Evolutionary conservation across 805 yeast species (phyloP), one percentile per base, ranked within the genome.

Genomic region (Candida incommunis): DNA sequence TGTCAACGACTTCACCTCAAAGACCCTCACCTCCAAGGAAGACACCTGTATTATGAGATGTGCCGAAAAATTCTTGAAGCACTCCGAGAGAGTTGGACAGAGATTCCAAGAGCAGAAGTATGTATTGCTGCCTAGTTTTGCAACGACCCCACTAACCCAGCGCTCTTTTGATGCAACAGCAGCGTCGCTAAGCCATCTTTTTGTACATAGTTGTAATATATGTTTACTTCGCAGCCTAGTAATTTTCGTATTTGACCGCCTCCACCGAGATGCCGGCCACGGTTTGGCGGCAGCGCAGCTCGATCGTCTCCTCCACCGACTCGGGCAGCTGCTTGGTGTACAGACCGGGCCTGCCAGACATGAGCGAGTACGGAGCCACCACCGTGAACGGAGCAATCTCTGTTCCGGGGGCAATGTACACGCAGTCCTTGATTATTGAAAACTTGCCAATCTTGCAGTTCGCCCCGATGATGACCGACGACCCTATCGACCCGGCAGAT

Each of bases 31-130:
- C 50, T 65, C 78, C 58, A 85, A 82, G 71, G 99, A 92, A 67
- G 78, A 78, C 53, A 59, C 78, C 22, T 92, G 99, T 69, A 76
- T 92, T 50, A 71, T 77, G 72, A 83, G 82, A 66, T 92, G 99
- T 66, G 82, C 96, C 43, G 97, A 90, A 67, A 92, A 92, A 73
- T 92, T 92, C 77, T 75, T 92, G 71, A 92, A 92, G 65, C 97
- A 90, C 72, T 79, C 90, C 66, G 98, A 92, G 71, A 81, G 99
- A 65, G 95, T 92, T 47, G 99, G 98, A 41, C 90, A 83, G 68
- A 80, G 97, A 69, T 92, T 92, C 90, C 97, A 90, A 69, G 98
- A 90, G 63, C 96, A 90, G 68, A 92, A 92, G 74, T 70, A 62
- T 50, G 57, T 46, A 23, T n/a, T 20, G n/a, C n/a, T n/a, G n/a